Evolutionary conservation across 2,329 filamentous ascomycete genomes (phyloP).

Genomic region (Talaromyces verruculosus): DNA sequence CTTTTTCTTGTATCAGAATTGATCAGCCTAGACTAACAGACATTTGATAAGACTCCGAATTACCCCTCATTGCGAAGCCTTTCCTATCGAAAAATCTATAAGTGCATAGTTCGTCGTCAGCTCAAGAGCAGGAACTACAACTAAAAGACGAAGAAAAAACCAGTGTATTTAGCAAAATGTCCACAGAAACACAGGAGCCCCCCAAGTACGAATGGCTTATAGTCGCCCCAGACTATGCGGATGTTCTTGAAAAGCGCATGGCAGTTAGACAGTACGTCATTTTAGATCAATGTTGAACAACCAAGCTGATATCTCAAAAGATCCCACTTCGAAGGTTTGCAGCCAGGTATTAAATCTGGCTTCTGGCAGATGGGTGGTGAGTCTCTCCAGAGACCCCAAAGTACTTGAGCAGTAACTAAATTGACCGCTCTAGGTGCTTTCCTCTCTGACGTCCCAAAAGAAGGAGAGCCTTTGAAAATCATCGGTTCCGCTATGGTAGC

Average conservation of each 20-base stretch:
- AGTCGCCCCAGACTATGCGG: not conserved
- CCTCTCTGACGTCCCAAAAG: not conserved
- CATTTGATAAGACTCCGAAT: not conserved
- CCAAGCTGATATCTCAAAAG: not conserved
- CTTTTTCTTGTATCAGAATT: not conserved
- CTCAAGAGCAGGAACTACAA: not conserved
- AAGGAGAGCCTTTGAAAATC: not conserved
- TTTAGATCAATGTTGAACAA: not conserved
- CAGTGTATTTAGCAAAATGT: not conserved
- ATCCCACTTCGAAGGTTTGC: not conserved
- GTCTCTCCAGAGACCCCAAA: not conserved
- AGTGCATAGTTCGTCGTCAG: not conserved
- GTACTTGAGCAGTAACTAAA: not conserved
- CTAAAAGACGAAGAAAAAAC: not conserved
- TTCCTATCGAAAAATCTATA: not conserved
- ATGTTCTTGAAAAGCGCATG: constrained; percentile 3
- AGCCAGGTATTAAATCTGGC: not conserved
- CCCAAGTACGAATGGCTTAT: not conserved
- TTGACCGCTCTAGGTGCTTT: not conserved
- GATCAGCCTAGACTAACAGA: not conserved
- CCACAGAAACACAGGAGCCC: not conserved
- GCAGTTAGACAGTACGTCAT: not conserved
- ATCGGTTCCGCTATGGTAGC: constrained; percentile 1
- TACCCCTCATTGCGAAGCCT: not conserved
- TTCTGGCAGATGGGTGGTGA: constrained; percentile 4